phyloP scores from a whole-genome alignment of 306 rosid genomes.

The Vachellia pachyceras region DNA sequence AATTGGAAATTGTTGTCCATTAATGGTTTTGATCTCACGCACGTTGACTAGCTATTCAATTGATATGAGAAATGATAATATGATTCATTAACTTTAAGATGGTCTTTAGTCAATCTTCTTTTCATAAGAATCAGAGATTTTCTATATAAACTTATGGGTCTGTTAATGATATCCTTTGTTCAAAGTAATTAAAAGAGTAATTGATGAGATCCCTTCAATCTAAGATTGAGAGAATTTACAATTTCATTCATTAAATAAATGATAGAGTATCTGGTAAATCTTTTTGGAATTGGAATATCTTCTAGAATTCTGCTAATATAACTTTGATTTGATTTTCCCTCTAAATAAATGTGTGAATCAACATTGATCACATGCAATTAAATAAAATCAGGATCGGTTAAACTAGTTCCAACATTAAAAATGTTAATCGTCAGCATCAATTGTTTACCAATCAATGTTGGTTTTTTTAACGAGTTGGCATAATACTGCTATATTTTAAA shows the following conservation, averaged over 20 bases:
- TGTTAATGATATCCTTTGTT: neutral
- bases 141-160: neutral
- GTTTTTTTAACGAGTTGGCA: no score
- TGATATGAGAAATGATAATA: neutral
- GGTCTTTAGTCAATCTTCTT: neutral
- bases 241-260: neutral
- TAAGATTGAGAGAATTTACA: neutral
- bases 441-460: no score
- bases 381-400: neutral
- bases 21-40: neutral
- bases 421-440: no score
- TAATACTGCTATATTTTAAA: no score
- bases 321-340: neutral
- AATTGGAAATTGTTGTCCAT: neutral
- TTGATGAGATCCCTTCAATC: neutral
- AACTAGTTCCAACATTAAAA: neutral
- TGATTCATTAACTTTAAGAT: neutral
- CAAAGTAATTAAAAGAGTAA: neutral
- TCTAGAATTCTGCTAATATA: neutral
- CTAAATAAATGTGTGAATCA: neutral
- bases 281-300: neutral
- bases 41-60: neutral
- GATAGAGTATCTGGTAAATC: no score
- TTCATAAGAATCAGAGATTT: neutral
- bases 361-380: neutral